Conservation (phyloP, 148 eudicot species). For the Vaccinium corymbosum region DNA sequence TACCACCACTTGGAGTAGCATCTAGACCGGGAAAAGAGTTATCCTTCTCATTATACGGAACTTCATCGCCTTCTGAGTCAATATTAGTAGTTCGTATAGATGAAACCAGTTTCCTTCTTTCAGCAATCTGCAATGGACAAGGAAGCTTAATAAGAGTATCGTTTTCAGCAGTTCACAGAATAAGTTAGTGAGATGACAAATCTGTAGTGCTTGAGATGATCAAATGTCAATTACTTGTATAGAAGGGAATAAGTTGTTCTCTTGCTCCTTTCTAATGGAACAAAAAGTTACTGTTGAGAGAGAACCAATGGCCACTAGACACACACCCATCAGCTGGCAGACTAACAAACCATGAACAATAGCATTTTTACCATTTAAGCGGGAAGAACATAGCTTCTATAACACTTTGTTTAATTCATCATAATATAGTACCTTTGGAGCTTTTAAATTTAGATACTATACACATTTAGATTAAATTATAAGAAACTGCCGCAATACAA, state of each 20-base stretch:
- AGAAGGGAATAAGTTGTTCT: not conserved
- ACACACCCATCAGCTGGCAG: not conserved
- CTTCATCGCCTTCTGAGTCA: slow-evolving; percentile 32
- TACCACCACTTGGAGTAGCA: slow-evolving; percentile 22
- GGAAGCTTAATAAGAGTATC: slow-evolving; percentile 5
- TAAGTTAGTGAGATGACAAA: slow-evolving; percentile 15
- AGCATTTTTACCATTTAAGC: not conserved
- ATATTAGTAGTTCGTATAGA: slow-evolving; percentile 52
- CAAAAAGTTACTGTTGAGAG: not conserved
- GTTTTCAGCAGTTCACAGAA: not conserved
- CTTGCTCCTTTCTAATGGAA: not conserved
- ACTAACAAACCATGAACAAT: not conserved
- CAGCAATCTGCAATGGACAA: slow-evolving; percentile 59
- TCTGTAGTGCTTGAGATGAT: not conserved
- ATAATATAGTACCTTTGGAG: too few species aligned
- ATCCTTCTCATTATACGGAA: slow-evolving; percentile 22
- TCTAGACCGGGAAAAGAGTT: slow-evolving; percentile 24
- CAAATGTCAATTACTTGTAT: not conserved
- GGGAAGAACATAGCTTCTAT: not conserved
- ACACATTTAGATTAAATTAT: not conserved
- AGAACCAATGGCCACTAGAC: not conserved
- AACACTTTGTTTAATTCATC: not conserved
- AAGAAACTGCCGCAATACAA: not conserved
- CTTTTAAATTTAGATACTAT: not conserved
- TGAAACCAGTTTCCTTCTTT: slow-evolving; percentile 69